Evolutionary conservation across 257 asterid genomes (phyloP).

Genomic region (Haberlea rhodopensis): DNA sequence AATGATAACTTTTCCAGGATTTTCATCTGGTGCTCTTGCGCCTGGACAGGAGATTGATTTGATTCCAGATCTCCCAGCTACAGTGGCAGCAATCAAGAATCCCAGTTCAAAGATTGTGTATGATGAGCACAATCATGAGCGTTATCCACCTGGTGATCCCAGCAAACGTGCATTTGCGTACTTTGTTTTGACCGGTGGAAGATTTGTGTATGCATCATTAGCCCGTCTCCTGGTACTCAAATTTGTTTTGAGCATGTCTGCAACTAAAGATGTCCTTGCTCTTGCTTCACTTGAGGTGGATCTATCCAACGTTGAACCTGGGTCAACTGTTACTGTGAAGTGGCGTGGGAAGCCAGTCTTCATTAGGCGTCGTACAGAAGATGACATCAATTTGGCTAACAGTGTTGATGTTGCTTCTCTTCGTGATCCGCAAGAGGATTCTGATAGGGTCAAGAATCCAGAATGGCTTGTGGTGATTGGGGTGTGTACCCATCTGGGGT

Average conservation of each 20-base stretch:
- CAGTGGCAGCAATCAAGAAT: constrained; percentile 77
- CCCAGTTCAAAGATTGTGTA: constrained; percentile 73
- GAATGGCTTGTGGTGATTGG: constrained; percentile 92
- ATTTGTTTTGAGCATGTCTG: constrained; percentile 89
- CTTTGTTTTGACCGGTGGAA: constrained; percentile 84
- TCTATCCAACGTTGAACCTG: constrained; percentile 79
- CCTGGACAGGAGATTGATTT: constrained; percentile 44
- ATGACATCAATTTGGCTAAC: constrained; percentile 73
- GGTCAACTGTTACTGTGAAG: constrained; percentile 82
- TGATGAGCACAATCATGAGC: constrained; percentile 80
- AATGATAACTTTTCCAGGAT: constrained; percentile 40
- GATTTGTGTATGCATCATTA: constrained; percentile 79
- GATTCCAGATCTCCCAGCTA: constrained; percentile 52
- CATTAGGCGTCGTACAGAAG: constrained; percentile 74
- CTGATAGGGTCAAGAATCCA: constrained; percentile 81
- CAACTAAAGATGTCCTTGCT: constrained; percentile 88
- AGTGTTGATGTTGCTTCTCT: constrained; percentile 69
- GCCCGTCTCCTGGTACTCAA: constrained; percentile 80
- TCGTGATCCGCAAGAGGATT: constrained; percentile 86
- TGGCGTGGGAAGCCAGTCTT: constrained; percentile 97
- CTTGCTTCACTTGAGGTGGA: constrained; percentile 92
- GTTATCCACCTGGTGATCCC: constrained; percentile 91
- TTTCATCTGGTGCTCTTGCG: constrained; percentile 51
- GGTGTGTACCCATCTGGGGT: constrained; percentile 88
- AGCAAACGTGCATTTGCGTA: constrained; percentile 91